Conservation (phyloP, 2,329 filamentous ascomycete species). For the Dichotomopilus funicola region DNA sequence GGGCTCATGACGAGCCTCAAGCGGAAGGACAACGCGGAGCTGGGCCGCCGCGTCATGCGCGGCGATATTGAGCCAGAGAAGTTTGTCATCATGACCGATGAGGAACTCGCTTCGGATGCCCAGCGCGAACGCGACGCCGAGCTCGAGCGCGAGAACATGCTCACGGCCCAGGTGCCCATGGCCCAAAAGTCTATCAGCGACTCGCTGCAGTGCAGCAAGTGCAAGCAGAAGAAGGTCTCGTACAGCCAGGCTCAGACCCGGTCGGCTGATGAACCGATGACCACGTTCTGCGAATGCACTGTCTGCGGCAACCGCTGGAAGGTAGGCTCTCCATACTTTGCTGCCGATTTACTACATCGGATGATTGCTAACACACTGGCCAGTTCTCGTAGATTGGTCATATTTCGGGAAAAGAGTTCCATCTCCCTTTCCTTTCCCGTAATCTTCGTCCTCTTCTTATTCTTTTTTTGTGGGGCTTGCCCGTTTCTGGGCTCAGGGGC, state of each 20-base stretch:
- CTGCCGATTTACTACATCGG: background rate
- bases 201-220: slow-evolving; percentile 83
- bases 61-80: slow-evolving; percentile 64
- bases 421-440: background rate
- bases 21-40: slow-evolving; percentile 74
- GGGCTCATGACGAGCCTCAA: slow-evolving; percentile 94
- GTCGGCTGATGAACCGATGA: slow-evolving; percentile 90
- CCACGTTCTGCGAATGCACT: slow-evolving; percentile 67
- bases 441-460: background rate
- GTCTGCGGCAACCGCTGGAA: slow-evolving; percentile 67
- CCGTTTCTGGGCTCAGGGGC: too few species aligned
- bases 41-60: slow-evolving; percentile 68
- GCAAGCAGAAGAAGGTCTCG: slow-evolving; percentile 87
- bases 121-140: slow-evolving; percentile 68
- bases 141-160: slow-evolving; percentile 89
- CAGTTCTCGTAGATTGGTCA: slow-evolving; percentile 26
- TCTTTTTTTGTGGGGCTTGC: background rate
- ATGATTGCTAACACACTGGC: slow-evolving; percentile 4
- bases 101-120: slow-evolving; percentile 85
- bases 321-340: slow-evolving; percentile 41
- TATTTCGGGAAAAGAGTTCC: background rate
- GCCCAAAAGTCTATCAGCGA: slow-evolving; percentile 85
- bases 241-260: slow-evolving; percentile 96
- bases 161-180: slow-evolving; percentile 90
- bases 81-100: slow-evolving; percentile 81